phyloP scores from a whole-genome alignment of 768 basidiomycete genomes.

The Agrocybe pediades region DNA sequence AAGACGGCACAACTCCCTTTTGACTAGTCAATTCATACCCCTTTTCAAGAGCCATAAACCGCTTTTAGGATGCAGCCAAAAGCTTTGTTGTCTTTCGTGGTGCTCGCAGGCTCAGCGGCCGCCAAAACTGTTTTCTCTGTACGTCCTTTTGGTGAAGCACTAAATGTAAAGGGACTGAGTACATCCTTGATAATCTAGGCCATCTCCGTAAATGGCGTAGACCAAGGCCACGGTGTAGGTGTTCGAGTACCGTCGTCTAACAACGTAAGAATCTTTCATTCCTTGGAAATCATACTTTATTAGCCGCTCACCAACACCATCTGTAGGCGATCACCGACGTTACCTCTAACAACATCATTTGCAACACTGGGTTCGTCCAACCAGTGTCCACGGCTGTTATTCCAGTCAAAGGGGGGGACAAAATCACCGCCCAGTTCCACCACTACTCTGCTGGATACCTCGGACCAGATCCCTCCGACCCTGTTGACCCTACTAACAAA shows the following conservation, averaged over 20 bases:
- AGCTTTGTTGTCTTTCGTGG: constrained; percentile 8
- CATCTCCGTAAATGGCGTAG: constrained; percentile 47
- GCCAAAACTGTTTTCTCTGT: constrained; percentile 50
- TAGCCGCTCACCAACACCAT: neutral
- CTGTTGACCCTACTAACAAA: constrained; percentile 38
- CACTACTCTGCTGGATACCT: constrained; percentile 35
- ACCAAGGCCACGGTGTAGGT: constrained; percentile 44
- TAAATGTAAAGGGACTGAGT: neutral
- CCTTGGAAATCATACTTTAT: neutral
- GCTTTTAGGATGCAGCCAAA: constrained; percentile 8
- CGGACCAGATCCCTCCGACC: constrained; percentile 39
- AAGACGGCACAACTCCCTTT: too few relatives aligned
- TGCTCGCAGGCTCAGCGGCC: constrained; percentile 21
- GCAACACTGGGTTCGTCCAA: constrained; percentile 53
- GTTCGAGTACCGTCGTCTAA: constrained; percentile 44
- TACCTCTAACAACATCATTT: constrained; percentile 51
- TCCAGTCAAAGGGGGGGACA: constrained; percentile 48
- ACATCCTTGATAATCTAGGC: constrained; percentile 22
- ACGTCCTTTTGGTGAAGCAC: constrained; percentile 6
- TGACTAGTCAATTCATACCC: too few relatives aligned
- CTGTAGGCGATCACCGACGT: constrained; percentile 52
- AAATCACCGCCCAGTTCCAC: constrained; percentile 50
- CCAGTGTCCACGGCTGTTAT: constrained; percentile 47
- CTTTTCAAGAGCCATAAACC: neutral
- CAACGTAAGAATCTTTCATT: constrained; percentile 21